Evolutionary conservation across 768 basidiomycete species (phyloP), one percentile per base, ranked within the genome.

Genomic region (Epithele typhae): DNA sequence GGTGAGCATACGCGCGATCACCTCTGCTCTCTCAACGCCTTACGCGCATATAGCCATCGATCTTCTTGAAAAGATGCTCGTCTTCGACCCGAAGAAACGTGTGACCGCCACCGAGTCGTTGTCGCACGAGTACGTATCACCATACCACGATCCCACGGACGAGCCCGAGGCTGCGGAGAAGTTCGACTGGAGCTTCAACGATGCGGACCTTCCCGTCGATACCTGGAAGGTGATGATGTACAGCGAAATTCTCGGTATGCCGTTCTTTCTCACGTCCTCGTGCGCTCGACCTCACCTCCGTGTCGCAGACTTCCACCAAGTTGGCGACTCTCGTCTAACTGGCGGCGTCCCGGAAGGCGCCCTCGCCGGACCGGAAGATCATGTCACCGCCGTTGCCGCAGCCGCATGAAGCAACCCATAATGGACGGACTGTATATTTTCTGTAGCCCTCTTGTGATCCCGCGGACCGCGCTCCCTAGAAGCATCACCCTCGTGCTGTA

Each of bases 221-320:
- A 95, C 92, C 1, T 99, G 96, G 96, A 98, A 97, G 70, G 95
- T 96, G 62, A 99, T 99, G 96, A 99, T 99, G 95, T 98, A 98
- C 74, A 88, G 85, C 59, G 95, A 99, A 69, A 98, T 97, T 54
- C 74, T 97, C 11, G 92, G 93, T 92, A 59, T 52, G 84, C 68
- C 4, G 17, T 44, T 5, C 18, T 4, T 22, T 25, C 23, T n/a
- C 36, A 21, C 30, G 6, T 18, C 21, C 37, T 19, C 37, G 25
- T n/a, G 15, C 25, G 23, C 34, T 5, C 38, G n/a, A 21, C 23
- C 17, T 25, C 19, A 22, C 27, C 19, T 19, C 18, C 15, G 21
- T 15, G 21, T 12, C 36, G 8, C 21, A 90, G 87, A 89, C 59
- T 90, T 89, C 76, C 87, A 90, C 59, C 85, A 88, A 68, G 82